Evolutionary conservation across 257 asterid genomes (phyloP), one percentile per base, ranked within the genome.

Genomic region (Coffea eugenioides): DNA sequence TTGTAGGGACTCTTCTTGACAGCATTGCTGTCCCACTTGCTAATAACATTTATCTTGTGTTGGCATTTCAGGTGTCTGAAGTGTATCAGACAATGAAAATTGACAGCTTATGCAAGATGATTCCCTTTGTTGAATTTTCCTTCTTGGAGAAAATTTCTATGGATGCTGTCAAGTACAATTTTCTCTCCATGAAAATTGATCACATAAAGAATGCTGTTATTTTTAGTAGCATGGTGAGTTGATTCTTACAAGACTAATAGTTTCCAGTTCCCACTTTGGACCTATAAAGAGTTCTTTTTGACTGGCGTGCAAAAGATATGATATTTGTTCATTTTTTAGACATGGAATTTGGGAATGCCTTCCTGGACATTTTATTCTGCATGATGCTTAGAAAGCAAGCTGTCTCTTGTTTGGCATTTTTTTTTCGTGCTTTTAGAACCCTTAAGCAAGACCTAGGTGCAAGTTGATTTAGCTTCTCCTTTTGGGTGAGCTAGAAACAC

Each of bases 31-130:
- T 31, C 34, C 34, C 34, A 31, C 34, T 31, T 59, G 46, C 71
- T 36, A 14, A 34, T 43, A 45, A 8, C 80, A 14, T 74, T 45
- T 77, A 21, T 52, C 20, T 54, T 21, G 62, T 51, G 31, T 66
- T 46, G 80, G 79, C 81, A 65, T 39, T 85, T 69, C 90, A 95
- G 99, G 97, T 91, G 51, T 93, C 99, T 41, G 91, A 85, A 85
- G 97, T 95, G 85, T 95, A 95, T 86, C 97, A 91, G 85, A 83
- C 92, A 5, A 89, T 92, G 90, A 92, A 86, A 76, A 91, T 95
- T 79, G 96, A 88, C 10, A 91, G 83, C 71, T 84, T 95, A 69
- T 90, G 94, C 66, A 88, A 67, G 87, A 85, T 91, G 84, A 86
- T 93, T 74, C 91, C 97, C 25, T 94, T 92, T 87, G 92, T 91